Base-by-base conservation (phyloP, 1,139 yeast genomes). In the Hansenula sp. region DNA sequence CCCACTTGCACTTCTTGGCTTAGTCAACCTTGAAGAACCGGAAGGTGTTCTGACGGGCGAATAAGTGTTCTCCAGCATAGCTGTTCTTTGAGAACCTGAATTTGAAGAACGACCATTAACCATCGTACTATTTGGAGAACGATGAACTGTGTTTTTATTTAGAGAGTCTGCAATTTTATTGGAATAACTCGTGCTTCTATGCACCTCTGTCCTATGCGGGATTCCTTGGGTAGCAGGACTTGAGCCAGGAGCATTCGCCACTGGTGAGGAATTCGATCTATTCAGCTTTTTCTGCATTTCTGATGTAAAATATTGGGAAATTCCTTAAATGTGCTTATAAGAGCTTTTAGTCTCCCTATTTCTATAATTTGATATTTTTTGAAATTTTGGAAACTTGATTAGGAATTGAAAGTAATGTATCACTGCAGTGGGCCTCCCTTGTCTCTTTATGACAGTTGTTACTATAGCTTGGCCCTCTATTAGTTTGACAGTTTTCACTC, bases 1-100 rank as follows among this genome's bases (percentile, higher is more conserved):
- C 18, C 39, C 45, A 11, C 59, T 52, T 18, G 50, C 42, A 12
- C 53, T 40, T 34, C 61, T 42, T 18, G 53, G 46, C 18, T 50
- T 53, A 6, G 44, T 25, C 15, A 44, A 36, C 21, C 59, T 41
- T n/a, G 44, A 42, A 1, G 59, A 46, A 9, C 42, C 48, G 1
- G 59, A 53, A 3, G 56, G 52, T 0, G 59, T 52, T 50, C 61
- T 55, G 2, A 39, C 53, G 1, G 60, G 58, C 1, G 58, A 50
- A 36, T 54, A 52, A 3, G 47, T 29, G 19, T 49, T 48, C 3
- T 54, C 56, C 15, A 43, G 39, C 15, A 50, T 42, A 18, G 55
- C 28, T 33, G 47, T 36, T 40, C 58, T 41, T 30, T 51, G 58
- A 4, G 43, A 21, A 13, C 44, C 45, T n/a, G 53, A 32, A 27